Evolutionary conservation across 140 eudicot genomes (phyloP), one percentile per base, ranked within the genome.

Genomic region (Oenanthe javanica): DNA sequence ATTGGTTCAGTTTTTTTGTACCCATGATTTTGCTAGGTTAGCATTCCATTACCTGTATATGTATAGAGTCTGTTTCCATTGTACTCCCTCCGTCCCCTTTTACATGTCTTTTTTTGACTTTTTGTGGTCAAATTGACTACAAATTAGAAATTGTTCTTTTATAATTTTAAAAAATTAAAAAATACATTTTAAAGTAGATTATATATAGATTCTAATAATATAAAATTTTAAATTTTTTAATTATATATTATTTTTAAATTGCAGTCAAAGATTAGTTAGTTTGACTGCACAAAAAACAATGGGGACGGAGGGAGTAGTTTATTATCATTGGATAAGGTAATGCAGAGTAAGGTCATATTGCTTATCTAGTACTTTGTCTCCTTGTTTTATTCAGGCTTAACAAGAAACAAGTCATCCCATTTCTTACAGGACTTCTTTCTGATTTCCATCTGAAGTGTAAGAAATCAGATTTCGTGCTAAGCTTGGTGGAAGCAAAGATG

Each of bases 21-120:
- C 98, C 82, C 94, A 96, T 84, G 99, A 96, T 86, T 93, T 96
- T 86, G 98, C 98, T 66, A 93, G 98, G 98, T 93, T 76, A 81
- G 76, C 70, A 75, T 45, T 21, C 51, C 43, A 46, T 67, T 73
- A 46, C 10, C 14, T 46, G 40, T 73, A n/a, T 72, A 1, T 8
- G 27, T 7, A 7, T 50, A 5, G 8, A 13, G 47, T 46, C 79
- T 45, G 77, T 52, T 45, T 64, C 48, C 49, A 9, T 2, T 36
- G 51, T 31, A 31, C 31, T 31, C 31, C 31, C 31, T 31, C 31
- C 31, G 31, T 31, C 31, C 31, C 31, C 31, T 31, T 31, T 31
- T 31, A 31, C 31, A 31, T 31, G 31, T 31, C 31, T 31, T 31
- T 31, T 31, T 31, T 31, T 31, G 31, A 31, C 31, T 31, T 31